Evolutionary conservation across 148 eudicot species (phyloP), one percentile per base, ranked within the genome.

Genomic region (Polygonum maritimum): DNA sequence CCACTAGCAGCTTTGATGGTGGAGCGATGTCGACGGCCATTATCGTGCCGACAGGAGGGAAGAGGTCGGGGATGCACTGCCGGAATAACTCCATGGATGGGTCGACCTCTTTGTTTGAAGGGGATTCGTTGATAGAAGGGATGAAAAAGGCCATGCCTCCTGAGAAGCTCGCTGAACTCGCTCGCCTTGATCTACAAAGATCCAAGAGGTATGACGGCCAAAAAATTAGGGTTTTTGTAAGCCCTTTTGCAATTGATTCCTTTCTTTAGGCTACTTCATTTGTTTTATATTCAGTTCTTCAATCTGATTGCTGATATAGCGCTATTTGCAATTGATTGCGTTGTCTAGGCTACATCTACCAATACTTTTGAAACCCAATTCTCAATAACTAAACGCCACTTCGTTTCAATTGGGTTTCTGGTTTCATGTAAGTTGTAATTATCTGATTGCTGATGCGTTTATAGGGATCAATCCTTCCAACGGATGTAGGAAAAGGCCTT

Each of bases 151-250:
- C 91, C 49, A 84, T 89, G 89, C 86, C 82, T 3, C 90, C 90
- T 72, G 91, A 92, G 79, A 84, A 82, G 41, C 84, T 92, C 14
- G 97, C 96, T 71, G 94, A 95, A 69, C 90, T 95, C 40, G 86
- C 98, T 79, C 78, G 92, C 69, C 75, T 92, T 74, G 98, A 95
- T 77, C 97, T 96, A 74, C 90, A 89, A 69, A 88, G 93, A 73
- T 96, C 98, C 77, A 94, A 90, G 79, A 86, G 97, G 97, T 90
- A n/a, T 15, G 26, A 31, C 69, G 26, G 5, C n/a, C n/a, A n/a
- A n/a, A 31, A 60, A 60, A 22, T 60, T 26, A 60, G 69, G 58
- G 58, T 3, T 47, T 47, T n/a, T n/a, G n/a, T n/a, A n/a, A n/a
- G 16, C 36, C 38, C 31, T n/a, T 18, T 54, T 54, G 58, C 58